Base-by-base conservation (phyloP, 148 eudicot species). In the Selenicereus undatus region DNA sequence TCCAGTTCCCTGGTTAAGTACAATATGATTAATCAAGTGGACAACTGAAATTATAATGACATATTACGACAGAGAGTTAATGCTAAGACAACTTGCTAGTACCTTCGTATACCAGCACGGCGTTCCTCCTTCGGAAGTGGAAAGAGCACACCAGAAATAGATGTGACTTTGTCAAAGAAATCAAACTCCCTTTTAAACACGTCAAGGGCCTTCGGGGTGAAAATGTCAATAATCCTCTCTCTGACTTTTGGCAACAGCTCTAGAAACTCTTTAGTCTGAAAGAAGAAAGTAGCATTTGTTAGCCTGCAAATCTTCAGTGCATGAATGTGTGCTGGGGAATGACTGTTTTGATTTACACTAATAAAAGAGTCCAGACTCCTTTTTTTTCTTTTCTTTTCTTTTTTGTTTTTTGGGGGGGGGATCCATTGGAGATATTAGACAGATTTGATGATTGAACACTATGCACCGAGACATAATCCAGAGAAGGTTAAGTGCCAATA, bases 81-180 rank as follows among this genome's bases (percentile, higher is more conserved):
- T 26, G 71, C 71, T 65, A 26, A 65, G 32, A 27, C 16, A 30
- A 65, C 71, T 24, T 24, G 71, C 62, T 80, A 81, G n/a, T 88
- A 96, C 99, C 97, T 96, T 71, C 93, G 84, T 26, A 96, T 96
- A 71, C 98, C 95, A 90, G 97, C 99, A 82, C 99, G 91, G 18
- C 99, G 85, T 85, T 96, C 98, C 83, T 96, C 99, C 87, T 96
- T 96, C 27, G 99, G 94, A 85, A 96, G 84, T 24, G 90, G 92
- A 86, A 83, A 96, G 76, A 96, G 95, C 75, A 89, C 90, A 74
- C 97, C 98, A 68, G 98, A 93, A 83, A 93, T 93, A 79, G 95
- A 91, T 50, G 99, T 96, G 85, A 96, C 98, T 88, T 96, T 89
- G 83, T 93, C 99, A 85, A 96, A 96, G 94, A 96, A 96, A 88